Percentiles rank a stretch among this genome's conserved stretches.
phyloP scores from a whole-genome alignment of 2,329 filamentous ascomycete species.

The Aspergillus transmontanensis region DNA sequence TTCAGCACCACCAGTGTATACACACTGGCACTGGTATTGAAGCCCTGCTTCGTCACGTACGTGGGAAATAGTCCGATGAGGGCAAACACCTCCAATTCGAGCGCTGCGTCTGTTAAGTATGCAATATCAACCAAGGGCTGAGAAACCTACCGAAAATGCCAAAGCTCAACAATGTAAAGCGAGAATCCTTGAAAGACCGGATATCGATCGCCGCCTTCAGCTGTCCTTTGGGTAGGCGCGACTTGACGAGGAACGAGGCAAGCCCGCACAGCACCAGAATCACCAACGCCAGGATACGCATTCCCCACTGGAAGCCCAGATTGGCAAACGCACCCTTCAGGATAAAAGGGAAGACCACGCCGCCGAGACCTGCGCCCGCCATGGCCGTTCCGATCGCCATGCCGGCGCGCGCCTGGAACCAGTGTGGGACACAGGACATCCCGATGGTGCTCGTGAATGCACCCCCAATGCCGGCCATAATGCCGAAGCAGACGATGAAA shows the following conservation, averaged over 20 bases:
- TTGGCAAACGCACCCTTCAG: constrained; percentile 35
- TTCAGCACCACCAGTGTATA: constrained; percentile 45
- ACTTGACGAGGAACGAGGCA: constrained; percentile 38
- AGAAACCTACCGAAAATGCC: constrained; percentile 45
- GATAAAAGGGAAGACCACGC: constrained; percentile 42
- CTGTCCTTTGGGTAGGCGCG: constrained; percentile 38
- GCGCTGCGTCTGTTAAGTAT: constrained; percentile 17
- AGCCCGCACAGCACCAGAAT: constrained; percentile 35
- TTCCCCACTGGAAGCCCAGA: constrained; percentile 44
- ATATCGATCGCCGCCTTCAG: constrained; percentile 44
- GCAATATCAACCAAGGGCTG: not conserved
- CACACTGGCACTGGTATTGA: constrained; percentile 27
- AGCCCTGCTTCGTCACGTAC: constrained; percentile 33
- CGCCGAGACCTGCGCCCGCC: constrained; percentile 42
- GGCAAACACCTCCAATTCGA: constrained; percentile 36
- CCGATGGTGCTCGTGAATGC: constrained; percentile 43
- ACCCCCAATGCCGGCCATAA: constrained; percentile 39
- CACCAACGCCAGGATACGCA: constrained; percentile 41
- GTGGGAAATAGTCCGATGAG: constrained; percentile 33
- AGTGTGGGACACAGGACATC: constrained; percentile 44
- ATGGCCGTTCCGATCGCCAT: constrained; percentile 45
- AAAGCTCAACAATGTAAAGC: constrained; percentile 49
- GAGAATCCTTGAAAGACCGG: constrained; percentile 44
- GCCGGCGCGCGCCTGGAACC: constrained; percentile 43
- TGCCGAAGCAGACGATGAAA: constrained; percentile 47